These are phyloP conservation scores for Thelonectria blattea DNA, from an alignment of 2,329 filamentous ascomycete genomes.

Conservation along the genomic window DNA sequence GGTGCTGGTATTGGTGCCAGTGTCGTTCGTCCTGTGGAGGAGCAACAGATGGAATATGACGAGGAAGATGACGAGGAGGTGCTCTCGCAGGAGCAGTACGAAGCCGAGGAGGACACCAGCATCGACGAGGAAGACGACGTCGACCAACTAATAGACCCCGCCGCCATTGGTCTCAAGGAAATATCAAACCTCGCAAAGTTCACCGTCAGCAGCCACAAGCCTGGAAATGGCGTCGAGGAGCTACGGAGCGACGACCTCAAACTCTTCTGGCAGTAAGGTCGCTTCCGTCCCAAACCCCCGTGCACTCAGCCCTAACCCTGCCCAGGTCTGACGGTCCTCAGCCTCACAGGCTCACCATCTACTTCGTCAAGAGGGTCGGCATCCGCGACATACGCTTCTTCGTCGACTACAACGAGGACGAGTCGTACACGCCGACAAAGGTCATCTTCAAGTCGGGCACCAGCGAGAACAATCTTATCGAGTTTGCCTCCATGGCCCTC, in stretches of 20 bases:
- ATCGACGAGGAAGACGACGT: constrained; percentile 46
- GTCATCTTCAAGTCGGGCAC: constrained; percentile 90
- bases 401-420: constrained; percentile 90
- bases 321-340: constrained; percentile 80
- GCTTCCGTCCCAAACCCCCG: not conserved
- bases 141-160: constrained; percentile 57
- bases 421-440: constrained; percentile 95
- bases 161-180: constrained; percentile 70
- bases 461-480: constrained; percentile 87
- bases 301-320: not conserved
- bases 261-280: constrained; percentile 77
- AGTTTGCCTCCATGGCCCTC: constrained; percentile 82
- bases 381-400: constrained; percentile 82
- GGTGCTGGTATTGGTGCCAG: not conserved
- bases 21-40: constrained; percentile 27
- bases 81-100: constrained; percentile 41
- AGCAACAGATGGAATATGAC: constrained; percentile 42
- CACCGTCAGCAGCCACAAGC: constrained; percentile 82
- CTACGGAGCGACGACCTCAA: constrained; percentile 75
- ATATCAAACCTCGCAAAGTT: constrained; percentile 85
- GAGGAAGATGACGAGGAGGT: constrained; percentile 33
- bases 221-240: constrained; percentile 78
- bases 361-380: constrained; percentile 83
- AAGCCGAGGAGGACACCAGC: constrained; percentile 41
- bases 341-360: constrained; percentile 81